Evolutionary conservation across 495 filamentous ascomycete genomes (phyloP).

Genomic region (Chaetomium tenue): DNA sequence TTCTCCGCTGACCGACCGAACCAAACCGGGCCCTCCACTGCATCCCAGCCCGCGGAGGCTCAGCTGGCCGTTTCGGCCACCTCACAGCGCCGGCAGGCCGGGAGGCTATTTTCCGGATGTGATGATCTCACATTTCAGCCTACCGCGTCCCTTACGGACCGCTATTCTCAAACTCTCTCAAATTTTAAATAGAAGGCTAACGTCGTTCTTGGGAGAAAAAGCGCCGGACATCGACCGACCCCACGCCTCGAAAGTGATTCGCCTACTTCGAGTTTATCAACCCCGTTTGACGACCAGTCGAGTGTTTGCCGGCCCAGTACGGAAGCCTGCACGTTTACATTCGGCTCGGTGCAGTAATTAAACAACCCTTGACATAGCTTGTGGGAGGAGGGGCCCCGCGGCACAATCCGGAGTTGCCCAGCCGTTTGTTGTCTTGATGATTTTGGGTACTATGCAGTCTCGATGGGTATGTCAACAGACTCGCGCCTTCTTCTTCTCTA

Average conservation of each 20-base stretch:
- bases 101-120: background rate
- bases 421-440: background rate
- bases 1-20: constrained; percentile 21
- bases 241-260: background rate
- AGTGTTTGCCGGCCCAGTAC: background rate
- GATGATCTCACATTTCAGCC: background rate
- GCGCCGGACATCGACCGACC: background rate
- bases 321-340: constrained; percentile 3
- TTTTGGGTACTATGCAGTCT: constrained; percentile 29
- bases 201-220: background rate
- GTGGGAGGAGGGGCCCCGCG: constrained; percentile 10
- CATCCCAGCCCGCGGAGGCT: background rate
- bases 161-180: background rate
- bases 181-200: background rate
- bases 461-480: constrained; percentile 25
- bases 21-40: constrained; percentile 18
- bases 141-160: background rate
- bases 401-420: background rate
- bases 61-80: constrained; percentile 7
- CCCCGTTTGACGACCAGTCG: background rate
- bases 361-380: background rate
- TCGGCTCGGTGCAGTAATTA: constrained; percentile 10
- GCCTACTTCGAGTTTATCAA: background rate
- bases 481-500: constrained; percentile 10
- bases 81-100: background rate